Percentiles rank a stretch among this genome's conserved stretches.
These are phyloP conservation scores for Carex parvula DNA, from an alignment of 176 grass and related monocot species.

Conservation along the genomic window DNA sequence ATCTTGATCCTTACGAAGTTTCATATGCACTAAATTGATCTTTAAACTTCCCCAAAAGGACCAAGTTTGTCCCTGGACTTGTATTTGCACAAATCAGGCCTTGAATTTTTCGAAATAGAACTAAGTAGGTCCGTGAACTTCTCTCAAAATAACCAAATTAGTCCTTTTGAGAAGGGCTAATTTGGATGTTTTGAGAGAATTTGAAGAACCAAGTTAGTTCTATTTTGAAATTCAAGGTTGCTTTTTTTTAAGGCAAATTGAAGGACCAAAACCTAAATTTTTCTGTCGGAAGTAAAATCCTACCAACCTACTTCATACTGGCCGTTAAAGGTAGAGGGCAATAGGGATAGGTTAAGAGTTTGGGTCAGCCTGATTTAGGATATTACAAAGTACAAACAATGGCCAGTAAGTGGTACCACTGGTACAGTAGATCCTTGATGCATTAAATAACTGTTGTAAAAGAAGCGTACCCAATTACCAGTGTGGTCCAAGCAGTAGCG, in stretches of 20 bases:
- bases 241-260: background rate
- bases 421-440: background rate
- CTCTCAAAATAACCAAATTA: background rate
- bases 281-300: background rate
- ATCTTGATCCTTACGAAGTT: background rate
- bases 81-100: background rate
- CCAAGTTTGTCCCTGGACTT: background rate
- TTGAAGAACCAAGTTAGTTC: background rate
- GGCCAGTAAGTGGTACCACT: background rate
- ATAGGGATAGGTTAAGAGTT: background rate
- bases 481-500: conserved; percentile 64
- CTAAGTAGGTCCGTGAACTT: background rate
- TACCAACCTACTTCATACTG: background rate
- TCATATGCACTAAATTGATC: background rate
- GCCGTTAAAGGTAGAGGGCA: background rate
- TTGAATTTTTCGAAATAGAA: background rate
- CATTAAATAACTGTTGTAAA: background rate
- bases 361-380: background rate
- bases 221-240: background rate
- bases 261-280: background rate
- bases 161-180: background rate
- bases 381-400: background rate
- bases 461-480: conserved; percentile 66
- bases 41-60: background rate
- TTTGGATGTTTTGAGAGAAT: background rate